A percentile compares a stretch with the other conserved stretches of the same genome.
phyloP scores from a whole-genome alignment of 257 asterid species.

The Plantago elongata region DNA sequence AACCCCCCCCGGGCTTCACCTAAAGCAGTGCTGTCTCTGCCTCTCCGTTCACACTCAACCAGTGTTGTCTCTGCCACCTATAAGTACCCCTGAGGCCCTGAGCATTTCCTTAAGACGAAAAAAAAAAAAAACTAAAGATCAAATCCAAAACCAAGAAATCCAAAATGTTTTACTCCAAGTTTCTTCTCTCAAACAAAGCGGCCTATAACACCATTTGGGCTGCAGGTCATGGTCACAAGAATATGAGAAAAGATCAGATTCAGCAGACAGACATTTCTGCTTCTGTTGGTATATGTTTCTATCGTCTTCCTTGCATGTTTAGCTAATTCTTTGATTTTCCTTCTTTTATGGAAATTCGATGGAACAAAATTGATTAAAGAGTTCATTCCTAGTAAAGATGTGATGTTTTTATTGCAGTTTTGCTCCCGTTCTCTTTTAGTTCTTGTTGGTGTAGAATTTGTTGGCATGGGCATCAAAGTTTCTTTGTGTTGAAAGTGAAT shows the following conservation, averaged over 20 bases:
- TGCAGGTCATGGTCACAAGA: slow-evolving; percentile 84
- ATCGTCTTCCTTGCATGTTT: not conserved
- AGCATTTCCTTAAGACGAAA: too few relatives aligned
- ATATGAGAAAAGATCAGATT: slow-evolving; percentile 55
- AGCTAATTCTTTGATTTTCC: slow-evolving; percentile 1
- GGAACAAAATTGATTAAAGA: too few relatives aligned
- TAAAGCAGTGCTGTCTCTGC: too few relatives aligned
- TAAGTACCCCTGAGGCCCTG: too few relatives aligned
- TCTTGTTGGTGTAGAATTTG: not conserved
- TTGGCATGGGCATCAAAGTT: too few relatives aligned
- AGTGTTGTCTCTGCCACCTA: too few relatives aligned
- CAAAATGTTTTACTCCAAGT: slow-evolving; percentile 54
- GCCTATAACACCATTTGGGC: slow-evolving; percentile 69
- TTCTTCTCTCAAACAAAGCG: slow-evolving; percentile 78
- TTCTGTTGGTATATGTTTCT: slow-evolving; percentile 62
- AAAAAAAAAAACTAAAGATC: too few relatives aligned
- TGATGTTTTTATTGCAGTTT: slow-evolving; percentile 7
- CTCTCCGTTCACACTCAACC: too few relatives aligned
- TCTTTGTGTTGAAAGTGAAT: too few relatives aligned
- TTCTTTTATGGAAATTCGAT: not conserved
- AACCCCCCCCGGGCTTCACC: too few relatives aligned
- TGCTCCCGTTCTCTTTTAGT: not conserved
- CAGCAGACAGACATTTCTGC: slow-evolving; percentile 53
- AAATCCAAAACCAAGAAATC: too few relatives aligned
- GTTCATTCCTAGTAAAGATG: not conserved